phyloP scores from a whole-genome alignment of 1,284 basidiomycete species.

The Malassezia caprae region DNA sequence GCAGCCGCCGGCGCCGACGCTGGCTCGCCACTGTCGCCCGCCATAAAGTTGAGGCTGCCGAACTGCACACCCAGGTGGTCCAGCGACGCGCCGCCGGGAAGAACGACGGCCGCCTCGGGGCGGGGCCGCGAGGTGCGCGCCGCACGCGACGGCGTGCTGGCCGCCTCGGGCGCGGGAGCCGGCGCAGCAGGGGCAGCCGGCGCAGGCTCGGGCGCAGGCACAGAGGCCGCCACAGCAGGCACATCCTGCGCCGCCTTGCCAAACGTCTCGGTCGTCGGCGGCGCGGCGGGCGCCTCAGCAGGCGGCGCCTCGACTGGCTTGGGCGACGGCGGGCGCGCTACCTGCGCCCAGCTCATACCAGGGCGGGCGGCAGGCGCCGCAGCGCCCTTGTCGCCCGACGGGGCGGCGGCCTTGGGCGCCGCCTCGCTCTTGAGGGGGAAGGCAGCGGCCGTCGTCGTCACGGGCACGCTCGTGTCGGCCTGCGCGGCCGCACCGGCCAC shows the following conservation, averaged over 20 bases:
- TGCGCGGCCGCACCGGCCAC: neutral
- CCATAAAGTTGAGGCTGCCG: slow-evolving; percentile 44
- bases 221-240: neutral
- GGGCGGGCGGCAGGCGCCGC: slow-evolving; percentile 13
- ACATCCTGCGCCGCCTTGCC: neutral
- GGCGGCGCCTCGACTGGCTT: neutral
- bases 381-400: slow-evolving; percentile 3
- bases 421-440: neutral
- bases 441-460: slow-evolving; percentile 13
- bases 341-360: slow-evolving; percentile 46
- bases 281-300: neutral
- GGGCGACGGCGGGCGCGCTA: slow-evolving; percentile 26
- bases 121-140: slow-evolving; percentile 27
- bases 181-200: neutral
- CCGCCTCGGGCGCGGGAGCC: neutral
- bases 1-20: neutral
- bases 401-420: neutral
- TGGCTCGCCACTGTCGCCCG: slow-evolving; percentile 18
- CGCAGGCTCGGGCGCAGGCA: neutral
- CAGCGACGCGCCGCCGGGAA: slow-evolving; percentile 38
- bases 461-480: slow-evolving; percentile 6
- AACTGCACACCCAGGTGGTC: slow-evolving; percentile 46
- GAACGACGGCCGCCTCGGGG: slow-evolving; percentile 43
- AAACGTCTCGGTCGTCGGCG: neutral
- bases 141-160: neutral